Evolutionary conservation across 2,329 filamentous ascomycete species (phyloP), one percentile per base, ranked within the genome.

Genomic region (Xylariaceae sp.): DNA sequence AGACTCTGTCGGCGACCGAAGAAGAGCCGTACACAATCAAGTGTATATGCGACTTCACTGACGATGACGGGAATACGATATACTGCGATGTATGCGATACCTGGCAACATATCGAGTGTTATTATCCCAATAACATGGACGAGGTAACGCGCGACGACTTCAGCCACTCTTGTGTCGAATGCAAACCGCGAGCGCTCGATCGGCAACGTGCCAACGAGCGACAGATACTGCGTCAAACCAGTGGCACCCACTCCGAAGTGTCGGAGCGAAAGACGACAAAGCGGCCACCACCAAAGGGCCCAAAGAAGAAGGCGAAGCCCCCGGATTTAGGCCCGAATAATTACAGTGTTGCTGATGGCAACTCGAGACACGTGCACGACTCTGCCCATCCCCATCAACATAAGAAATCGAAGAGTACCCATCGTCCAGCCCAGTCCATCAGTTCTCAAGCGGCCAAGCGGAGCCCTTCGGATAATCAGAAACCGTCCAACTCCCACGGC

Each of bases 71-170:
- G 65, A 90, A 87, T 65, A 98, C 92, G 44, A 94, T 98, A 47
- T 88, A 89, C 65, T 98, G 92, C 73, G 92, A 97, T 61, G 78
- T 74, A 43, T 98, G 92, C 72, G 86, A 95, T 61, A 92, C 88
- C 34, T 98, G 92, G 92, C 92, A 98, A 66, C 92, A 98, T 65
- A 94, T 95, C 55, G 83, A 88, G 60, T 98, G 92, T 67, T 97
- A 94, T 67, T 97, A 97, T 61, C 78, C 78, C 15, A 63, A 77
- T 48, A 85, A 87, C 53, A 76, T 78, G 59, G 75, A 81, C 62
- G 73, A 85, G 71, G 74, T 85, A 67, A 66, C 89, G 62, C 64
- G 83, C 70, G 73, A 78, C 43, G 74, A 79, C 54, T 85, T 83
- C 55, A 73, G 85, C 40, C 90, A 98, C 68, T 87, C 83, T 40